phyloP scores from a whole-genome alignment of 202 grass and related monocot species.

The Panicum virgatum region DNA sequence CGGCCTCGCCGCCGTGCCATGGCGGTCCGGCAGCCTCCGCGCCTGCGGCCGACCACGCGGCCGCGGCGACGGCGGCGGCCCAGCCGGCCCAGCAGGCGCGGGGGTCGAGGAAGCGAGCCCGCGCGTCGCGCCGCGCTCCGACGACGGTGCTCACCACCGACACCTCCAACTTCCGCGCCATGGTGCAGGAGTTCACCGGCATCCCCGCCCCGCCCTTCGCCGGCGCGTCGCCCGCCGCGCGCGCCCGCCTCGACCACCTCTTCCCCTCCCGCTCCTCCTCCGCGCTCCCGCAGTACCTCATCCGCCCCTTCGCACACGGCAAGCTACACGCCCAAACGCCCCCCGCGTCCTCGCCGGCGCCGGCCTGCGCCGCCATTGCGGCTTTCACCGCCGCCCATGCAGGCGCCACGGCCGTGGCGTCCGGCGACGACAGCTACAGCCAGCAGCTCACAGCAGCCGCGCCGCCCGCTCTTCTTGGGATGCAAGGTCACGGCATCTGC shows the following conservation, averaged over 20 bases:
- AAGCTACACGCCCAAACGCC: background rate
- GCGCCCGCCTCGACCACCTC: conserved; percentile 41
- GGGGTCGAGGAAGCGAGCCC: conserved; percentile 49
- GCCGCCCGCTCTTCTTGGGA: conserved; percentile 21
- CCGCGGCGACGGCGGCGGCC: background rate
- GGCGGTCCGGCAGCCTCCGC: background rate
- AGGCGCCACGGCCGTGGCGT: background rate
- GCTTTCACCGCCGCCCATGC: background rate
- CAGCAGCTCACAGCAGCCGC: conserved; percentile 12
- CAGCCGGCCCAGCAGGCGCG: background rate
- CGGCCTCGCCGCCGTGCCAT: background rate
- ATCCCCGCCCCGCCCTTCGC: conserved; percentile 56
- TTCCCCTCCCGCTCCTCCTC: conserved; percentile 33
- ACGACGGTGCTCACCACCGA: conserved; percentile 68
- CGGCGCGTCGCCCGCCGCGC: background rate
- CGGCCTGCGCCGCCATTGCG: background rate
- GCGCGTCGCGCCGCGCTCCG: conserved; percentile 55
- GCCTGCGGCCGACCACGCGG: background rate
- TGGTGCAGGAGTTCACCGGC: conserved; percentile 99
- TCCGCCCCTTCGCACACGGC: conserved; percentile 46
- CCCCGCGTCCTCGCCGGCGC: background rate
- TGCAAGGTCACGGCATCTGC: conserved; percentile 6
- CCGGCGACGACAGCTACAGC: conserved; percentile 13
- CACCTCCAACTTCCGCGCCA: conserved; percentile 95
- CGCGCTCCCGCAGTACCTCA: conserved; percentile 34